Evolutionary conservation across 805 yeast species (phyloP), one percentile per base, ranked within the genome.

Genomic region (Yarrowia sp.): DNA sequence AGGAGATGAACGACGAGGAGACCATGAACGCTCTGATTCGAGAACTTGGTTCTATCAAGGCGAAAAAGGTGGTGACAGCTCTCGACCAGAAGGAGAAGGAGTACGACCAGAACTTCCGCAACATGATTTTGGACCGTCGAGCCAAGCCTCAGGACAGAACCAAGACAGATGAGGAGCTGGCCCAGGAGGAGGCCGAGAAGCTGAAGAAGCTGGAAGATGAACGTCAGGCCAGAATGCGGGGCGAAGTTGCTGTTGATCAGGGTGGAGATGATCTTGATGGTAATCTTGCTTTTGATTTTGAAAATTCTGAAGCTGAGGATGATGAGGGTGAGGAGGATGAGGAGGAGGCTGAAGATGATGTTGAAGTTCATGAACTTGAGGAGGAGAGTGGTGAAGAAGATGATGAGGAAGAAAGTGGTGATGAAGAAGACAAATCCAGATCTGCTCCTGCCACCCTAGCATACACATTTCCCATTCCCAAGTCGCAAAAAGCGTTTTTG

Each of bases 401-500:
- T 0, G 28, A 9, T 0, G 49, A 40, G 5, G 63, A 41, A 2
- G 46, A 52, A 26, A 26, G 8, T 5, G 17, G 22, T 17, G 28
- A 19, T n/a, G 30, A 28, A 16, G 22, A 44, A 11, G 22, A 2
- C 14, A 22, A 12, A 4, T 12, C 46, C 16, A 22, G 26, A 8
- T 35, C 67, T 62, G 17, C 66, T 71, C 11, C 64, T 66, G 22
- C 66, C 71, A 12, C 64, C 67, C n/a, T 65, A 16, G 71, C 69
- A 24, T 71, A 63, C 58, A 65, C 71, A 5, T 68, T 77, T 12
- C 70, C 76, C 7, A 86, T 89, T 68, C 90, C 91, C 0, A 67
- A 74, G 16, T 74, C 78, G 0, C 81, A 88, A 70, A 77, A 82
- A 73, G 90, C 90, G 72, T 90, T 80, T 70, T 92, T 93, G 35